Evolutionary conservation across 1,139 yeast species (phyloP).

Genomic region (Sugiyamaella novakii): DNA sequence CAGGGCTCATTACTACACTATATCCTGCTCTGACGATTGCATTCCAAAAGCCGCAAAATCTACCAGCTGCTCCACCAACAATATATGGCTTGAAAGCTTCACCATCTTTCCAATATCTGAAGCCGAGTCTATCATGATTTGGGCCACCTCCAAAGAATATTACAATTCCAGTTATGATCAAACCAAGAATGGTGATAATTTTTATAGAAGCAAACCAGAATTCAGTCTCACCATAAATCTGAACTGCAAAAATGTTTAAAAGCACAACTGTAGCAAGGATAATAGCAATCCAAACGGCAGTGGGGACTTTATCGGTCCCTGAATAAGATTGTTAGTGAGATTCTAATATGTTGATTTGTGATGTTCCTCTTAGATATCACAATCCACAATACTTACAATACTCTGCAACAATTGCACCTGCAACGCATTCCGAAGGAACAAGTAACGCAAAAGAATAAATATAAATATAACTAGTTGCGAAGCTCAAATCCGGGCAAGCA

Average conservation of each 20-base stretch:
- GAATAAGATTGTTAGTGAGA: too few species aligned
- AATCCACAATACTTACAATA: too few species aligned
- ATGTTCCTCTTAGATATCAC: too few species aligned
- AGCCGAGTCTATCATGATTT: conserved; percentile 61
- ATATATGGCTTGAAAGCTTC: conserved; percentile 50
- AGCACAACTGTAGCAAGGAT: conserved; percentile 57
- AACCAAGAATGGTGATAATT: conserved; percentile 70
- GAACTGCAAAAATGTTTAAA: conserved; percentile 64
- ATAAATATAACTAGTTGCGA: conserved; percentile 80
- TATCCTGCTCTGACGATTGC: conserved; percentile 61
- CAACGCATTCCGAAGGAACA: conserved; percentile 64
- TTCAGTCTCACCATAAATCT: conserved; percentile 66
- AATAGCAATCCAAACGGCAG: conserved; percentile 75
- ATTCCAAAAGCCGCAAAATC: conserved; percentile 64
- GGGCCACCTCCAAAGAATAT: conserved; percentile 80
- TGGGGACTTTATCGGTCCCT: conserved; percentile 75
- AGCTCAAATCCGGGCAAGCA: conserved; percentile 56
- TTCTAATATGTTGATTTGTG: too few species aligned
- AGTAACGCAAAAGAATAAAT: conserved; percentile 87
- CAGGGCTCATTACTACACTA: conserved; percentile 65
- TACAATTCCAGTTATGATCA: conserved; percentile 64
- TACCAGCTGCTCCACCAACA: conserved; percentile 53
- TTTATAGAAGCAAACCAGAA: conserved; percentile 70
- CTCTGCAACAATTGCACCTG: conserved; percentile 72
- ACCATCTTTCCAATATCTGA: conserved; percentile 78